Conservation (phyloP, 2,329 filamentous ascomycete species). For the Aureobasidium namibiae region DNA sequence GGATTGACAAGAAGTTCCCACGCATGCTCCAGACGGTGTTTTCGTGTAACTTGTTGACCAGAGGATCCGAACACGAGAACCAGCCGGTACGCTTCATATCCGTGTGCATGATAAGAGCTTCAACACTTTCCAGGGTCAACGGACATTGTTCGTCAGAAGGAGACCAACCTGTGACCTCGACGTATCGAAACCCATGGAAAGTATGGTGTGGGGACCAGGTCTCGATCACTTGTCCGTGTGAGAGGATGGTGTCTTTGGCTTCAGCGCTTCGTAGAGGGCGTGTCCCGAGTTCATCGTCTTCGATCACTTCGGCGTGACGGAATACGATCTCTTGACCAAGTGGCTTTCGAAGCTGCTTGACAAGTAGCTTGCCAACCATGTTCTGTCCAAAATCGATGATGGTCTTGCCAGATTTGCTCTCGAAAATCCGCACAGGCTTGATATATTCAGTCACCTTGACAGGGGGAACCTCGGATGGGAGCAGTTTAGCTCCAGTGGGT, state of each 20-base stretch:
- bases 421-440: conserved; percentile 23
- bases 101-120: conserved; percentile 41
- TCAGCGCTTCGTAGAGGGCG: conserved; percentile 39
- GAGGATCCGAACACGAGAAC: conserved; percentile 44
- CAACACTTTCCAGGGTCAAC: conserved; percentile 20
- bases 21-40: conserved; percentile 51
- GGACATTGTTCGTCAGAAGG: conserved; percentile 17
- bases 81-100: conserved; percentile 44
- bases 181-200: conserved; percentile 47
- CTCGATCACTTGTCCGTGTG: conserved; percentile 22
- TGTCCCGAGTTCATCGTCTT: conserved; percentile 36
- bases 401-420: conserved; percentile 36
- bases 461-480: conserved; percentile 37
- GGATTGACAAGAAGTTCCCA: conserved; percentile 50
- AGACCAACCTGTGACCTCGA: conserved; percentile 41
- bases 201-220: conserved; percentile 44
- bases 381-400: conserved; percentile 53
- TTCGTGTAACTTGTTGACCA: conserved; percentile 46
- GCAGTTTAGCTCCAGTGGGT: conserved; percentile 28
- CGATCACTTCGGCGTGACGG: conserved; percentile 48
- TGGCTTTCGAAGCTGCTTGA: conserved; percentile 30
- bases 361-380: conserved; percentile 42
- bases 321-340: conserved; percentile 38
- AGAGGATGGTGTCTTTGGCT: conserved; percentile 34
- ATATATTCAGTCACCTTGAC: conserved; percentile 31